Conservation (phyloP, 371 early-diverging fungal genomes). For the Dinochytrium kinnereticum region DNA sequence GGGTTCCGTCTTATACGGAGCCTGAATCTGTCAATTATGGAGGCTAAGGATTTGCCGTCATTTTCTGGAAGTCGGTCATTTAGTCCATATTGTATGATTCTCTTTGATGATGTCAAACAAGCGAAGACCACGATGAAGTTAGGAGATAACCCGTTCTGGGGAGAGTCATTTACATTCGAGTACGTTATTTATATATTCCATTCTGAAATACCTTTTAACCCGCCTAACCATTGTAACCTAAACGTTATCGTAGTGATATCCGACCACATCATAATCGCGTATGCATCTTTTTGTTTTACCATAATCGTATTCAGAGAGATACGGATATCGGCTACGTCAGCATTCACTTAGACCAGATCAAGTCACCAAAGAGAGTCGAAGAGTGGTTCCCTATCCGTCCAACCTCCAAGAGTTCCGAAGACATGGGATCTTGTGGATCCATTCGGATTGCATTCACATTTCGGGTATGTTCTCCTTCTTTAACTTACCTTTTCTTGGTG, state of each 20-base stretch:
- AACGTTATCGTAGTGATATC: conserved; percentile 30
- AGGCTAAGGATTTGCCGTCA: conserved; percentile 45
- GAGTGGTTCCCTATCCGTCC: conserved; percentile 47
- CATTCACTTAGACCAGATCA: conserved; percentile 34
- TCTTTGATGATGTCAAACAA: conserved; percentile 48
- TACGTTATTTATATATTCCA: conserved; percentile 21
- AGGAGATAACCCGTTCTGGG: conserved; percentile 50
- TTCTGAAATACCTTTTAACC: too few relatives aligned
- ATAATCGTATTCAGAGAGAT: conserved; percentile 39
- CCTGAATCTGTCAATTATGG: conserved; percentile 39
- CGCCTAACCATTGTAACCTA: too few relatives aligned
- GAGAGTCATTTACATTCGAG: conserved; percentile 44
- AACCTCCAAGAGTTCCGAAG: conserved; percentile 10
- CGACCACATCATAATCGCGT: conserved; percentile 37
- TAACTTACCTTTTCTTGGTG: too few relatives aligned
- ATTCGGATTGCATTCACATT: conserved; percentile 34
- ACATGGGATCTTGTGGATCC: conserved; percentile 31
- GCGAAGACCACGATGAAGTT: conserved; percentile 43
- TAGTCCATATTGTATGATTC: conserved; percentile 40
- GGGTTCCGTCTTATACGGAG: conserved; percentile 23
- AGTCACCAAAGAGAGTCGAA: conserved; percentile 35
- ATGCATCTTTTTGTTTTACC: conserved; percentile 33
- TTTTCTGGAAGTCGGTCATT: not conserved
- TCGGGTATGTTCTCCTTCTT: conserved; percentile 8
- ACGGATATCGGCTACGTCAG: conserved; percentile 44